These are phyloP conservation scores for Rhinocladiella mackenziei DNA, from an alignment of 2,329 filamentous ascomycete species.

Conservation along the genomic window DNA sequence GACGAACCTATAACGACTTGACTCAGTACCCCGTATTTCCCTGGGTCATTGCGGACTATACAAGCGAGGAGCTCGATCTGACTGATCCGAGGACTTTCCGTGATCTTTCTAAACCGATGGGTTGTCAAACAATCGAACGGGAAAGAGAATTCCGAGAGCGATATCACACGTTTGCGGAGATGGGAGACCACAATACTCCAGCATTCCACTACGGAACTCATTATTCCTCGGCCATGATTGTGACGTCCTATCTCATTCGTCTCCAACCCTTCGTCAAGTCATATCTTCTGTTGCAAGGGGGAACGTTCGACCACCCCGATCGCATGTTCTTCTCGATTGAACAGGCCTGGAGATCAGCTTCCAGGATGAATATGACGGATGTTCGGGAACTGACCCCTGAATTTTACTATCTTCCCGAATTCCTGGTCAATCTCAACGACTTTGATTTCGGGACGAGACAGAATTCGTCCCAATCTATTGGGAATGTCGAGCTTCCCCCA, in stretches of 20 bases:
- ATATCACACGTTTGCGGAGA: conserved; percentile 83
- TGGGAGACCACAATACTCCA: conserved; percentile 69
- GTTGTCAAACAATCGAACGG: conserved; percentile 73
- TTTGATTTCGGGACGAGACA: conserved; percentile 92
- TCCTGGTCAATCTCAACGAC: conserved; percentile 85
- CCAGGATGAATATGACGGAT: conserved; percentile 84
- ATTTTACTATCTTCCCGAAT: conserved; percentile 95
- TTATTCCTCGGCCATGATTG: conserved; percentile 98
- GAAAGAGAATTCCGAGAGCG: conserved; percentile 77
- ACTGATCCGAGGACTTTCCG: conserved; percentile 79
- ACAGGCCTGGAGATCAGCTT: conserved; percentile 86
- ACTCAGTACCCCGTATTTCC: conserved; percentile 98
- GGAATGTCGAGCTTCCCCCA: conserved; percentile 82
- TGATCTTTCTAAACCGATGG: conserved; percentile 94
- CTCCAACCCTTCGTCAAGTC: conserved; percentile 95
- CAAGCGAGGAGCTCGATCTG: conserved; percentile 85
- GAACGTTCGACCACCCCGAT: conserved; percentile 92
- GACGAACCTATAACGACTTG: conserved; percentile 93
- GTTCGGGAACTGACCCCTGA: conserved; percentile 93
- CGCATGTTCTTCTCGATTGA: conserved; percentile 90
- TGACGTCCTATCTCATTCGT: conserved; percentile 91
- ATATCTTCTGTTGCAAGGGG: conserved; percentile 90
- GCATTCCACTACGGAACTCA: conserved; percentile 98
- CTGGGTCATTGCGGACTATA: conserved; percentile 95
- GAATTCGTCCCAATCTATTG: conserved; percentile 72